phyloP scores from a whole-genome alignment of 768 basidiomycete genomes.

The Amanita phalloides region DNA sequence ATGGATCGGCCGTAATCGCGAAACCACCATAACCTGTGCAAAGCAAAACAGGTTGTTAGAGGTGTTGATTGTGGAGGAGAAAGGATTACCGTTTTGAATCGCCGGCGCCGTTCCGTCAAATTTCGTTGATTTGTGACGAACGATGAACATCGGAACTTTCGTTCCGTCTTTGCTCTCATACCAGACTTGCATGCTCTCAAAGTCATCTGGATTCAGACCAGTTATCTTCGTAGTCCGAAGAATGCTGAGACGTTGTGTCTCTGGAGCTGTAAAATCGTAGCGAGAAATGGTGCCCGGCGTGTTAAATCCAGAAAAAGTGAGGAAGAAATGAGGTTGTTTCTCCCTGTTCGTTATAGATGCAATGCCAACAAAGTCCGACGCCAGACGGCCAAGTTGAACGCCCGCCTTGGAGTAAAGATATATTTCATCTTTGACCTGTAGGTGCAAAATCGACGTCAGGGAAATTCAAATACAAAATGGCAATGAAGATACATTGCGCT shows the following conservation, averaged over 20 bases:
- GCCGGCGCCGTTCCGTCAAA: constrained; percentile 68
- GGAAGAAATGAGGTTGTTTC: neutral
- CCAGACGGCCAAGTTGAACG: neutral
- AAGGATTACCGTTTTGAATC: constrained; percentile 53
- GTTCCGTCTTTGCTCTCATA: constrained; percentile 72
- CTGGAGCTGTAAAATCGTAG: constrained; percentile 1
- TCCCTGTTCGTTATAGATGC: neutral
- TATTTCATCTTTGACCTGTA: constrained; percentile 1
- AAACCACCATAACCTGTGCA: constrained; percentile 69
- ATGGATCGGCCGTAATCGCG: constrained; percentile 49
- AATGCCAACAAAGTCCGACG: neutral
- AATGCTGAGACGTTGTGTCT: neutral
- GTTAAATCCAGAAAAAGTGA: neutral
- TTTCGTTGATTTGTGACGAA: constrained; percentile 58
- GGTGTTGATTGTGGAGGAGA: neutral
- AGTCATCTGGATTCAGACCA: constrained; percentile 57
- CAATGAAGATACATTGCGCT: neutral
- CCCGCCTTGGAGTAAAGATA: constrained; percentile 3
- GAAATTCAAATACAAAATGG: neutral
- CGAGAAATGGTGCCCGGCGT: neutral
- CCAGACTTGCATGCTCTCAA: constrained; percentile 58
- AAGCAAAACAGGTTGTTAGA: neutral
- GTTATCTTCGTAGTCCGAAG: constrained; percentile 31
- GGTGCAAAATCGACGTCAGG: neutral
- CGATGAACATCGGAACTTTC: constrained; percentile 76